A percentile compares a stretch with the other conserved stretches of the same genome.
These are phyloP conservation scores for Euphorbia tirucalli DNA, from an alignment of 345 rosid genomes.

Conservation along the genomic window DNA sequence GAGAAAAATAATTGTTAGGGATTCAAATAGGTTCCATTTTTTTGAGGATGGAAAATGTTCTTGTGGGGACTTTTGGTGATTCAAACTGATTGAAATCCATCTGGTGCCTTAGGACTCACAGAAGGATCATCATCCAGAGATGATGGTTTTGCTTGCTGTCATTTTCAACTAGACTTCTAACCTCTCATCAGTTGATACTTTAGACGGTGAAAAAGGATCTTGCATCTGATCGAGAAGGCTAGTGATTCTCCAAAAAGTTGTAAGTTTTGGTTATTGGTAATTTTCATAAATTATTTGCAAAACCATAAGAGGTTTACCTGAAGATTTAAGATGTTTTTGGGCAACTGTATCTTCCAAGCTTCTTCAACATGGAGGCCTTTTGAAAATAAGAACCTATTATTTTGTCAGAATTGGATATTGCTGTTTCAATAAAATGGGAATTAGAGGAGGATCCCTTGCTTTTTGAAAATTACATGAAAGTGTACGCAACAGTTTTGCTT, in stretches of 20 bases:
- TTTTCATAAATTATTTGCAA: not conserved
- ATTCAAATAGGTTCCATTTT: constrained; percentile 78
- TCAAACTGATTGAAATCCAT: not conserved
- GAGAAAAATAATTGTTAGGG: constrained; percentile 75
- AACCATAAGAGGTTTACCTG: not conserved
- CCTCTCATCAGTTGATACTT: not conserved
- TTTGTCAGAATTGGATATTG: no score
- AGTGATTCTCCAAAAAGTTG: no score
- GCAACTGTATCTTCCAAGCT: not conserved
- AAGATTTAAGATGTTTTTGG: not conserved
- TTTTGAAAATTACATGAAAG: no score
- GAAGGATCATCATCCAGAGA: not conserved
- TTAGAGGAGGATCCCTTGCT: no score
- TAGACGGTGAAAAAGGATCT: not conserved
- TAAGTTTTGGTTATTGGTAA: not conserved
- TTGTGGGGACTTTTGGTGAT: constrained; percentile 85
- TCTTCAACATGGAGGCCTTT: not conserved
- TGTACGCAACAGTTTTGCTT: not conserved
- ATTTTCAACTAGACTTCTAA: not conserved
- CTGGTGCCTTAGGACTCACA: not conserved
- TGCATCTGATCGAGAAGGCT: constrained; percentile 1
- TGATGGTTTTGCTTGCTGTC: not conserved
- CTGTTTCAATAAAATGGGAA: no score
- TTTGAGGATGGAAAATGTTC: constrained; percentile 84
- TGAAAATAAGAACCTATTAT: no score